These are phyloP conservation scores for Microcyclospora tardicrescens DNA, from an alignment of 2,329 filamentous ascomycete genomes.

Conservation along the genomic window DNA sequence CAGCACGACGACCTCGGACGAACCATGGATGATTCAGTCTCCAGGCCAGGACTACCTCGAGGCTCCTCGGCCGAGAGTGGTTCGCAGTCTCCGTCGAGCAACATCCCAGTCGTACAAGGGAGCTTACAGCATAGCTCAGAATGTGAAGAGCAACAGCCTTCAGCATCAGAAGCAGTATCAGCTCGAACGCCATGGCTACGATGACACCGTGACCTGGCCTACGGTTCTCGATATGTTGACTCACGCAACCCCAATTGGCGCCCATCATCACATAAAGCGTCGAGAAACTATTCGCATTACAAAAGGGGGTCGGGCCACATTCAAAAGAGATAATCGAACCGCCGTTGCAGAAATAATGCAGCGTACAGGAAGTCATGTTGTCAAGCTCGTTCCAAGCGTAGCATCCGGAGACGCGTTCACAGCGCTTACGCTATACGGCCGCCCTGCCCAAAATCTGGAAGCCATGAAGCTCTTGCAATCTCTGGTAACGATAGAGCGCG, in stretches of 20 bases:
- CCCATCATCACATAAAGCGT: constrained; percentile 6
- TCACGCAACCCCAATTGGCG: constrained; percentile 4
- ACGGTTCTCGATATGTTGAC: constrained; percentile 8
- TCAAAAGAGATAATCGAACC: constrained; percentile 8
- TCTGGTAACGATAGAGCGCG: constrained; percentile 3
- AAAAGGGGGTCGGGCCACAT: constrained; percentile 7
- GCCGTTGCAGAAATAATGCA: constrained; percentile 19
- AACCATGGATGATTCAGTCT: no score
- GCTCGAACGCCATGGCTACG: constrained; percentile 3
- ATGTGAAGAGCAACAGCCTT: neutral
- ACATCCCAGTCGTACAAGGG: no score
- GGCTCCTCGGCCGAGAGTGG: no score
- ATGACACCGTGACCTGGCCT: constrained; percentile 5
- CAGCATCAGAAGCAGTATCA: constrained; percentile 1
- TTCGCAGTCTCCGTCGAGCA: no score
- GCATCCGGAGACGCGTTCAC: constrained; percentile 5
- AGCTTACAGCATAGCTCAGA: neutral
- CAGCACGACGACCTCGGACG: no score
- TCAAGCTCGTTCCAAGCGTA: constrained; percentile 3
- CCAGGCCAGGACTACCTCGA: no score
- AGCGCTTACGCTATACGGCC: constrained; percentile 12
- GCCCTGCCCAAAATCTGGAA: constrained; percentile 7
- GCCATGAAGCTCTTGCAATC: constrained; percentile 9
- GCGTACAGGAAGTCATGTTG: constrained; percentile 18
- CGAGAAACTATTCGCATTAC: constrained; percentile 13